A percentile compares a stretch with the other conserved stretches of the same genome.
Conservation (phyloP, 805 yeast genomes). For the Kluyveromyces aestuarii region DNA sequence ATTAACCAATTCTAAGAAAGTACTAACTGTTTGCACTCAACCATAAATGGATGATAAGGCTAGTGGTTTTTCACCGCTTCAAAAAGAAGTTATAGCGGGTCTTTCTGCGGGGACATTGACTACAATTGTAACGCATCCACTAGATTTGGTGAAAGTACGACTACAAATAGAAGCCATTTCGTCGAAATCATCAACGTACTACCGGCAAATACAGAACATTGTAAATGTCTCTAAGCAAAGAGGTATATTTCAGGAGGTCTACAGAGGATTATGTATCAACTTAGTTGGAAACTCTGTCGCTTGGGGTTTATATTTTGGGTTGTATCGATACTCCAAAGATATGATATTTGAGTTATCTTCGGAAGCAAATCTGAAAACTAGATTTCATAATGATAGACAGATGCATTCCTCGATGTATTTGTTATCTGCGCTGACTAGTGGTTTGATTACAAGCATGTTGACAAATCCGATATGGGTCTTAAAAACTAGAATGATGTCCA, state of each 20-base stretch:
- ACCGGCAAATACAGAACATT: constrained; percentile 21
- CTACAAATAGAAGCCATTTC: constrained; percentile 49
- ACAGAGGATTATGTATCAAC: constrained; percentile 77
- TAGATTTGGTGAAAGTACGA: constrained; percentile 77
- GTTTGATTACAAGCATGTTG: constrained; percentile 59
- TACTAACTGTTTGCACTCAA: too few species aligned
- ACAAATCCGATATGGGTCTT: constrained; percentile 96
- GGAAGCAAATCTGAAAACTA: constrained; percentile 5
- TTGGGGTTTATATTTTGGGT: constrained; percentile 81
- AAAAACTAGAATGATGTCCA: constrained; percentile 78
- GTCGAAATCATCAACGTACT: constrained; percentile 18
- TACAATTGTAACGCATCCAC: constrained; percentile 77
- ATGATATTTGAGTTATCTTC: constrained; percentile 15
- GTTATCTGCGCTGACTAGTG: constrained; percentile 57
- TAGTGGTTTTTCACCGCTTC: constrained; percentile 16
- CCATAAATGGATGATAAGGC: background rate
- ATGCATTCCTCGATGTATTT: constrained; percentile 40
- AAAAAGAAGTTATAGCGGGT: constrained; percentile 59
- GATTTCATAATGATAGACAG: constrained; percentile 21
- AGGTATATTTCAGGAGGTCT: constrained; percentile 30
- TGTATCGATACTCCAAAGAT: constrained; percentile 58
- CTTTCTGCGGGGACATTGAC: constrained; percentile 73
- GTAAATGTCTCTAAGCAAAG: constrained; percentile 5
- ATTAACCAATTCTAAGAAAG: too few species aligned
- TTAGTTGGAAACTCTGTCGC: constrained; percentile 75